Percentiles rank a stretch among this genome's conserved stretches.
Conservation (phyloP, 2,329 filamentous ascomycete genomes). For the Colletotrichum limetticola region DNA sequence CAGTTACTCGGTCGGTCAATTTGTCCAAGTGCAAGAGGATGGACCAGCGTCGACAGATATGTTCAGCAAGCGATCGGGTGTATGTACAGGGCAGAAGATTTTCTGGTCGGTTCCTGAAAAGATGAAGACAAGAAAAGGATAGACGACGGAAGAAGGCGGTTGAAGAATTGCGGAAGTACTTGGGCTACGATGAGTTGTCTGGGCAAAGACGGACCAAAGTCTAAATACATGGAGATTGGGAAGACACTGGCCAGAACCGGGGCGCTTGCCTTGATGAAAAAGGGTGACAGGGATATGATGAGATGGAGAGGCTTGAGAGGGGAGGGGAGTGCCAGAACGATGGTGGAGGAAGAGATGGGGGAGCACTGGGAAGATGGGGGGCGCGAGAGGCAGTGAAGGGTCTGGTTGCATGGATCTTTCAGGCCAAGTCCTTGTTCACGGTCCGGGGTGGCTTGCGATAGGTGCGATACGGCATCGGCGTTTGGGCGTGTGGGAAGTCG, state of each 20-base stretch:
- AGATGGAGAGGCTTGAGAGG: conserved; percentile 21
- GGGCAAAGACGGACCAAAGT: conserved; percentile 24
- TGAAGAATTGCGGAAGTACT: neutral
- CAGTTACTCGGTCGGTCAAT: conserved; percentile 21
- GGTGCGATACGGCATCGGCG: conserved; percentile 15
- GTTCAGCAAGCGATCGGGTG: neutral
- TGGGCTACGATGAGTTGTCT: conserved; percentile 5
- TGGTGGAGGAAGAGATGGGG: conserved; percentile 4
- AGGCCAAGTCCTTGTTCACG: conserved; percentile 12
- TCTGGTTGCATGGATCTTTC: conserved; percentile 23
- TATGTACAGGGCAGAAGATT: neutral
- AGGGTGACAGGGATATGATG: conserved; percentile 20
- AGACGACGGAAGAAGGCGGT: neutral
- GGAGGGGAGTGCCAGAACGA: neutral
- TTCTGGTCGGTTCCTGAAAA: neutral
- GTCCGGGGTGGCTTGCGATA: conserved; percentile 26
- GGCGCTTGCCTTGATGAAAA: conserved; percentile 13
- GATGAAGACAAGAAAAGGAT: neutral
- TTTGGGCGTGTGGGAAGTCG: neutral
- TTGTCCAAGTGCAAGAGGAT: neutral
- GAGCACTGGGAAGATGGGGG: neutral
- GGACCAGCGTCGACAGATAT: neutral
- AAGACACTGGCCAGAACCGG: conserved; percentile 12
- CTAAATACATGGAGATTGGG: conserved; percentile 30
- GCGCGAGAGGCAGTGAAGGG: conserved; percentile 30